Percentiles rank a stretch among this genome's conserved stretches.
These are phyloP conservation scores for Debaryomyces fabryi DNA, from an alignment of 1,139 yeast species.

Conservation along the genomic window DNA sequence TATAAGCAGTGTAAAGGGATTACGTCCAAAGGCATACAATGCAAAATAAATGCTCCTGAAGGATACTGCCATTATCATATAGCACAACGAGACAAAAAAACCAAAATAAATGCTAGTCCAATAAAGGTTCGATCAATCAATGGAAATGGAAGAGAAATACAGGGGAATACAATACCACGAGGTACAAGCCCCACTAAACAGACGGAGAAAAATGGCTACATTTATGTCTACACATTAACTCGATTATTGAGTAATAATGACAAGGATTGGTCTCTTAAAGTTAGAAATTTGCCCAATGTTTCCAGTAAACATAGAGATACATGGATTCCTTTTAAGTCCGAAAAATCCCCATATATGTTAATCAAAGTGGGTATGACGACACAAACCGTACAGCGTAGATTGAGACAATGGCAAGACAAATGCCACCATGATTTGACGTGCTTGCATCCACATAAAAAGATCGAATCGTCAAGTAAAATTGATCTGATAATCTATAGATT, in stretches of 20 bases:
- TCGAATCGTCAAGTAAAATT: constrained; percentile 8
- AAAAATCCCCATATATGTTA: constrained; percentile 39
- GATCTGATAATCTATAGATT: constrained; percentile 13
- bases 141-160: not conserved
- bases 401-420: constrained; percentile 57
- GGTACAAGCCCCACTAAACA: not conserved
- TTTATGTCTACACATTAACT: constrained; percentile 55
- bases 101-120: not conserved
- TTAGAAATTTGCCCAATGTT: constrained; percentile 35
- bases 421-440: constrained; percentile 50
- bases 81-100: not conserved
- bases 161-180: not conserved
- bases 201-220: constrained; percentile 37
- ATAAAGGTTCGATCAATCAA: not conserved
- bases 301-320: constrained; percentile 22
- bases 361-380: constrained; percentile 62
- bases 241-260: constrained; percentile 34
- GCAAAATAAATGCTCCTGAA: constrained; percentile 24
- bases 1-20: constrained; percentile 33
- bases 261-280: constrained; percentile 32
- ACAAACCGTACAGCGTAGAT: constrained; percentile 42
- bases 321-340: constrained; percentile 43
- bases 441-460: constrained; percentile 30
- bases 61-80: constrained; percentile 34
- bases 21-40: constrained; percentile 33